A percentile compares a stretch with the other conserved stretches of the same genome.
Conservation (phyloP, 176 grass and related monocot genomes). For the Urochloa ruziziensis region DNA sequence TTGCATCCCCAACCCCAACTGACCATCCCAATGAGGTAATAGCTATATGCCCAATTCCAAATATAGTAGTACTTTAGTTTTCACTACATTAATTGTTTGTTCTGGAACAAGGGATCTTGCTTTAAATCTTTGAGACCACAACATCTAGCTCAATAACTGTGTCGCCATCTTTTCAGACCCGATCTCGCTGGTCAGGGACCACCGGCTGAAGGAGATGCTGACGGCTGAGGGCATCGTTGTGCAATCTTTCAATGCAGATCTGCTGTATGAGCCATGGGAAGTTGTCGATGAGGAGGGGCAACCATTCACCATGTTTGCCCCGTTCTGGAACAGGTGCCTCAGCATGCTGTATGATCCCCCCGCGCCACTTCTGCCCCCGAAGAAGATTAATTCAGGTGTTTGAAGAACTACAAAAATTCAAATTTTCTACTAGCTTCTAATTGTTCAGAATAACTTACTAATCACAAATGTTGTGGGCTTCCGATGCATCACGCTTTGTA, state of each 20-base stretch:
- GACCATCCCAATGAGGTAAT: conserved; percentile 12
- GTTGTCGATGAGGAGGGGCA: conserved; percentile 64
- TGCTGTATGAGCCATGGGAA: conserved; percentile 95
- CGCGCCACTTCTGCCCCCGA: conserved; percentile 79
- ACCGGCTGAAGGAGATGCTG: conserved; percentile 76
- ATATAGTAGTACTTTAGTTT: conserved; percentile 9
- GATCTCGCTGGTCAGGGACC: conserved; percentile 82
- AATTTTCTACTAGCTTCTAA: not conserved
- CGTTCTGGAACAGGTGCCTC: conserved; percentile 95
- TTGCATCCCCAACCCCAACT: not conserved
- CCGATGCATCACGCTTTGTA: not conserved
- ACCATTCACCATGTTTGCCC: conserved; percentile 73
- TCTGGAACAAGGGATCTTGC: not conserved
- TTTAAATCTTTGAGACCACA: not conserved
- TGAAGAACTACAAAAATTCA: not conserved
- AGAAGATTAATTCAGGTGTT: conserved; percentile 77
- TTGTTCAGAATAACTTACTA: not conserved
- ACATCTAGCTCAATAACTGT: conserved; percentile 17
- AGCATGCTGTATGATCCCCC: conserved; percentile 83
- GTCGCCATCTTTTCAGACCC: conserved; percentile 70
- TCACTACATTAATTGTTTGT: conserved; percentile 19
- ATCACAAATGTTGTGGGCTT: not conserved
- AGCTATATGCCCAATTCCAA: not conserved
- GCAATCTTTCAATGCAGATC: conserved; percentile 83
- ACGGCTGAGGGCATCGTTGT: conserved; percentile 62